Conservation (phyloP, 179 eudicot species). For the Gypsophila paniculata region DNA sequence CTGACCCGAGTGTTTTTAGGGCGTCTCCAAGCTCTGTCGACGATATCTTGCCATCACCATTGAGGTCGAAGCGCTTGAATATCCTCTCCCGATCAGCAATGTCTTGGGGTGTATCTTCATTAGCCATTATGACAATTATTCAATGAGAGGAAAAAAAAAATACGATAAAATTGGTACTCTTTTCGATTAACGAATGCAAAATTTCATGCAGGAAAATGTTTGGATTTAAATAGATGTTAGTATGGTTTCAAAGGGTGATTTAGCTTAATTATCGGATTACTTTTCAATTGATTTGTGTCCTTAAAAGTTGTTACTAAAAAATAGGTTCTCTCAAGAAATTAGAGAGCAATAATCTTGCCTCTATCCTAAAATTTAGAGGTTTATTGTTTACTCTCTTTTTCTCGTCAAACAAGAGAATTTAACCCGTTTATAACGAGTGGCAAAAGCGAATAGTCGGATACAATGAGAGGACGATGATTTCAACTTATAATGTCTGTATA, state of each 20-base stretch:
- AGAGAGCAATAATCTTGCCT: not conserved
- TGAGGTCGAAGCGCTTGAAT: constrained; percentile 51
- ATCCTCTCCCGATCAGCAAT: constrained; percentile 50
- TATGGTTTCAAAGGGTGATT: constrained; percentile 11
- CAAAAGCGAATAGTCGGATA: not conserved
- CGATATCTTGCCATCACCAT: constrained; percentile 59
- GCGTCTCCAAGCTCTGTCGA: constrained; percentile 56
- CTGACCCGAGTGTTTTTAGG: constrained; percentile 45
- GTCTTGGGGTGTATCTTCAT: constrained; percentile 49
- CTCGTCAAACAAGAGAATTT: not conserved
- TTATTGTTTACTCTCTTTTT: no score
- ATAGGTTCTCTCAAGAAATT: not conserved
- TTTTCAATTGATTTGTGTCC: constrained; percentile 8
- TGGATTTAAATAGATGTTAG: constrained; percentile 16
- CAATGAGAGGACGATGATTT: not conserved
- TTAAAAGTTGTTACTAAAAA: constrained; percentile 3
- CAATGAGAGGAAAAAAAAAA: not conserved
- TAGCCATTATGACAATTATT: constrained; percentile 21
- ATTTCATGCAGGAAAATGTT: not conserved
- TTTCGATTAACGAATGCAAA: constrained; percentile 3
- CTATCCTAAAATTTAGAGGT: constrained; percentile 1
- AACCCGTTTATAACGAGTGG: not conserved
- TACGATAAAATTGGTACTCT: not conserved
- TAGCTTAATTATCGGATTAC: constrained; percentile 24
- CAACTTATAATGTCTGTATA: not conserved